A percentile compares a stretch with the other conserved stretches of the same genome.
Conservation (phyloP, 2,329 filamentous ascomycete species). For the Ophiostoma australiae region DNA sequence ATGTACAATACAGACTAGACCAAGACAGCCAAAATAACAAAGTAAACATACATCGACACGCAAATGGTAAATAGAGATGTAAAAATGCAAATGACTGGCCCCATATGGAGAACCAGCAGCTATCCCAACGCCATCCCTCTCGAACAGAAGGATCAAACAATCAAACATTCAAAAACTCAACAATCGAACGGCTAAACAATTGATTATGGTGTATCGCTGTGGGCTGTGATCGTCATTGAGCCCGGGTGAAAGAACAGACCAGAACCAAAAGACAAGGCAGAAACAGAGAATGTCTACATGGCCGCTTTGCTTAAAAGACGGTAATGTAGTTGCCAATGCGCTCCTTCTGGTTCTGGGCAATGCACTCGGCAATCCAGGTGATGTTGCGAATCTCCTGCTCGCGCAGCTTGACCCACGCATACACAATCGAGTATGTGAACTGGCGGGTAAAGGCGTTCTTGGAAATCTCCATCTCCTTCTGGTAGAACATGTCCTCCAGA, state of each 20-base stretch:
- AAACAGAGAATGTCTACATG: background rate
- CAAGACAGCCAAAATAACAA: constrained; percentile 17
- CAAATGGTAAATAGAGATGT: background rate
- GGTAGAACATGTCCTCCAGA: constrained; percentile 95
- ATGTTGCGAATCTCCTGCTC: constrained; percentile 99
- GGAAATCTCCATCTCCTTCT: constrained; percentile 98
- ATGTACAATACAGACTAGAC: constrained; percentile 45
- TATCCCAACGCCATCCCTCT: constrained; percentile 15
- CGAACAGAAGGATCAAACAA: background rate
- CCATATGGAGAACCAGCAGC: background rate
- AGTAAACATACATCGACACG: background rate
- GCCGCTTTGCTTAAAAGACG: constrained; percentile 61
- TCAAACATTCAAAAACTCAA: background rate
- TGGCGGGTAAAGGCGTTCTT: constrained; percentile 94
- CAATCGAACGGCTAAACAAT: background rate
- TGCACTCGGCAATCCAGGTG: constrained; percentile 99
- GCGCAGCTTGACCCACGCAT: constrained; percentile 94
- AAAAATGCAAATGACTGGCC: constrained; percentile 12
- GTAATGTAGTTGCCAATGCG: constrained; percentile 98
- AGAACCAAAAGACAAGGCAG: constrained; percentile 21
- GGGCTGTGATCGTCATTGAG: constrained; percentile 14
- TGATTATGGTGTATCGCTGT: constrained; percentile 16
- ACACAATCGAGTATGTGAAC: constrained; percentile 91
- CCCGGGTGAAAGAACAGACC: constrained; percentile 17
- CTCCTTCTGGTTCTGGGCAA: constrained; percentile 99